These are phyloP conservation scores for Aeminium ludgeri DNA, from an alignment of 495 filamentous ascomycete genomes.

Conservation along the genomic window DNA sequence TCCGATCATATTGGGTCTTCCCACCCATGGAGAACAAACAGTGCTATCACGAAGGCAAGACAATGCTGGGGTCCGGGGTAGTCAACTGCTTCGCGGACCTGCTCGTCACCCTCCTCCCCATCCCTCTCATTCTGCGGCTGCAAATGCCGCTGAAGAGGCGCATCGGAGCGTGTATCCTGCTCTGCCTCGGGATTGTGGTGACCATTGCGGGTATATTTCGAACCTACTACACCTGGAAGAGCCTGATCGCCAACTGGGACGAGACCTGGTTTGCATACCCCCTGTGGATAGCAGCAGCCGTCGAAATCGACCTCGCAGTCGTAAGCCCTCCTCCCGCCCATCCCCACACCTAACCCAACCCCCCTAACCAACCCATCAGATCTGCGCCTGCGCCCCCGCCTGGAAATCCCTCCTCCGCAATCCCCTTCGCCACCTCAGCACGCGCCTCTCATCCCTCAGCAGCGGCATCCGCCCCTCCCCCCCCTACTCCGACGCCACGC, in stretches of 20 bases:
- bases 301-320: slow-evolving; percentile 45
- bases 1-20: slow-evolving; percentile 37
- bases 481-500: too few relatives aligned
- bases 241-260: slow-evolving; percentile 34
- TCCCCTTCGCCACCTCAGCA: slow-evolving; percentile 2
- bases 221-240: slow-evolving; percentile 36
- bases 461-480: too few relatives aligned
- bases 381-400: slow-evolving; percentile 17
- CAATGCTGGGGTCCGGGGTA: slow-evolving; percentile 37
- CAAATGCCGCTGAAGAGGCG: slow-evolving; percentile 37
- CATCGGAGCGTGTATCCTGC: slow-evolving; percentile 40
- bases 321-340: slow-evolving; percentile 24
- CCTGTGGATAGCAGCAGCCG: slow-evolving; percentile 33
- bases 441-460: slow-evolving; percentile 2
- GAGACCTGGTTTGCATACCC: slow-evolving; percentile 38
- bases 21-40: slow-evolving; percentile 22
- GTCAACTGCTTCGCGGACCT: slow-evolving; percentile 47
- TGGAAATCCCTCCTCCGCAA: slow-evolving; percentile 9
- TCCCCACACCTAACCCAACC: not conserved
- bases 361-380: slow-evolving; percentile 1
- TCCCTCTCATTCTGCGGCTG: slow-evolving; percentile 40
- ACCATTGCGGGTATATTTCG: slow-evolving; percentile 40
- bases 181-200: slow-evolving; percentile 40
- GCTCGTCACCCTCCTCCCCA: slow-evolving; percentile 38
- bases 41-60: slow-evolving; percentile 35